Base-by-base conservation (phyloP, 2,329 filamentous ascomycete species). In the Knufia fluminis region DNA sequence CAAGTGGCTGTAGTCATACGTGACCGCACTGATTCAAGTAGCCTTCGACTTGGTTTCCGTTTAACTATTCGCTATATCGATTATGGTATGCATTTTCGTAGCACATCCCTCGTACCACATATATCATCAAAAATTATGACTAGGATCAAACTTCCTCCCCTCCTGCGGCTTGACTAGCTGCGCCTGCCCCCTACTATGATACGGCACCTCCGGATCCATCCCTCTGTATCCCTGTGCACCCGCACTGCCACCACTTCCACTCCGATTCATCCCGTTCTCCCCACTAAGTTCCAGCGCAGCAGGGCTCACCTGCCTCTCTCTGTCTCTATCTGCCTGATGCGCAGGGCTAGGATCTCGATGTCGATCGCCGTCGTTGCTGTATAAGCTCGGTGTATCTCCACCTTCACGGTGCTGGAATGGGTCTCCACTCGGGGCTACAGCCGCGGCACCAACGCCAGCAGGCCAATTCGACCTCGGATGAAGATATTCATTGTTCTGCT, bases 101-200 rank as follows among this genome's bases (percentile, higher is more conserved):
- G 14, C 33, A 8, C 33, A 16, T 36, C 6, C 10, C 7, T 36
- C 6, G 33, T 16, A 36, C 6, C 16, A 17, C n/a, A 4, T 4
- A 36, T 36, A 36, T 7, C 6, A 36, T 48, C 17, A 48, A 31
- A 48, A 48, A 28, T 48, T 48, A 7, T 40, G 45, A 40, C 45
- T 48, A 12, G 45, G 33, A 28, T 48, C 35, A n/a, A 26, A 48
- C 45, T 9, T 24, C 45, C 10, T 14, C 10, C 45, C 24, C 35
- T 46, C 22, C 8, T 40, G 38, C 19, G 24, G 16, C 24, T 14
- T 14, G 33, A 35, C n/a, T 14, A 38, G 35, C 16, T 9, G 19
- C n/a, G 36, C 12, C 33, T 40, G 45, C 45, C 6, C 8, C 20
- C 35, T 33, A 31, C 16, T 38, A 36, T 46, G 31, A 19, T 33